Base-by-base conservation (phyloP, 108 stramenopile genomes). In the Parietichytrium sp. region DNA sequence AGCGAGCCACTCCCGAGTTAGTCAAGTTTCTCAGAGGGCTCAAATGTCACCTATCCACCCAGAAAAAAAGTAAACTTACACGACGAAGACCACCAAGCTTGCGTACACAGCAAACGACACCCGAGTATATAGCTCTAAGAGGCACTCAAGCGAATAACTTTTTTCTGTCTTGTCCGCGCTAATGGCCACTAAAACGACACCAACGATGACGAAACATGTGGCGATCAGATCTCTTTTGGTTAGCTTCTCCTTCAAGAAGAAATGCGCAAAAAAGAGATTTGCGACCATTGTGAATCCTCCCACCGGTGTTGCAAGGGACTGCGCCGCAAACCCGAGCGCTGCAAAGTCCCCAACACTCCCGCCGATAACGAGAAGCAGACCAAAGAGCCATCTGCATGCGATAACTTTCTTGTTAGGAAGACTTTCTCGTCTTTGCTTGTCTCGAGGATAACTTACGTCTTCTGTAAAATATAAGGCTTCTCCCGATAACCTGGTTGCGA, bases 221-320 rank as follows among this genome's bases (percentile, higher is more conserved):
- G 78, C 83, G 12, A 80, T 7, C 8, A 47, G 30, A 25, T 83
- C 83, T 6, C 31, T 13, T 12, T 7, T 45, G 18, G 26, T 54
- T 3, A 83, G 42, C 4, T 12, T n/a, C 47, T 83, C 83, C 3
- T 33, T 23, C n/a, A 83, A 54, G 45, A 79, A 83, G 2, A 52
- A 83, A 49, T 80, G 79, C 0, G 83, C 83, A 30, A 83, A 80
- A 4, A 83, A 51, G 3, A 79, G 53, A 42, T 83, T 83, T 18
- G 51, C 51, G 4, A 83, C 83, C 18, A 80, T 78, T 8, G 83
- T 80, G 47, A 83, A 78, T 8, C 72, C 79, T 6, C 83, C 83
- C 8, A 80, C 79, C 3, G 83, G 83, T n/a, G 83, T 80, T 25
- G 78, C 79, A 16, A 83, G 23, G 36, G 38, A 33, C 29, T 79